Percentiles rank a stretch among this genome's conserved stretches.
Evolutionary conservation across 192 early-diverging fungal genomes (phyloP).

Genomic region (Coemansia sp.): DNA sequence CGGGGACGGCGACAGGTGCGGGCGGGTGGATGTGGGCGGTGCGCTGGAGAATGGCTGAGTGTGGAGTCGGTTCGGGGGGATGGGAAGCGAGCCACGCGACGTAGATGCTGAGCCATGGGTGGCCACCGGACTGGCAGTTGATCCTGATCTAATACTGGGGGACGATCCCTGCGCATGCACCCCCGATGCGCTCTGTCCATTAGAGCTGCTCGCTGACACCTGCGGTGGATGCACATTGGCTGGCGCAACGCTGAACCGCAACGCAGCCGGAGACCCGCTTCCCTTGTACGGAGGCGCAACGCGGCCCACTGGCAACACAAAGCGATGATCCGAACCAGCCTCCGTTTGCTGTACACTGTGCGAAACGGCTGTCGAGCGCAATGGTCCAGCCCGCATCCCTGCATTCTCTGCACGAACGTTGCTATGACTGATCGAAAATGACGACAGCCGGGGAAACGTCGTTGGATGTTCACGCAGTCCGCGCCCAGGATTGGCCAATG

Average conservation of each 20-base stretch:
- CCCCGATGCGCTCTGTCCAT: too few species aligned
- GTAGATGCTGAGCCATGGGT: background rate
- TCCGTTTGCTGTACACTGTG: background rate
- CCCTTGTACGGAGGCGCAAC: conserved; percentile 18
- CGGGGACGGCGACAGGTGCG: background rate
- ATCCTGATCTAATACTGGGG: conserved; percentile 1
- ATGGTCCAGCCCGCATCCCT: background rate
- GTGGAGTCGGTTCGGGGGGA: background rate
- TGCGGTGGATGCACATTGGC: background rate
- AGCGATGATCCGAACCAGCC: conserved; percentile 16
- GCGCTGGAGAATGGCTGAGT: conserved; percentile 1
- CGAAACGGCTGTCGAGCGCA: background rate
- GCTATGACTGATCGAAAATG: conserved; percentile 54
- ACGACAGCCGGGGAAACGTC: conserved; percentile 45
- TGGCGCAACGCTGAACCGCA: background rate
- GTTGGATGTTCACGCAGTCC: conserved; percentile 23
- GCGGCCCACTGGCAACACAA: conserved; percentile 32
- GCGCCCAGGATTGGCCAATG: conserved; percentile 6
- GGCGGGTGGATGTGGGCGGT: background rate
- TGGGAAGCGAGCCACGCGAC: background rate
- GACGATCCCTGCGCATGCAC: background rate
- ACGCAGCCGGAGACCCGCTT: background rate
- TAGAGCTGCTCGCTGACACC: background rate
- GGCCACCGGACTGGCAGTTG: conserved; percentile 3
- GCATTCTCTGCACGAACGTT: conserved; percentile 43